These are phyloP conservation scores for Pleurotus giganteus DNA, from an alignment of 768 basidiomycete species.

Conservation along the genomic window DNA sequence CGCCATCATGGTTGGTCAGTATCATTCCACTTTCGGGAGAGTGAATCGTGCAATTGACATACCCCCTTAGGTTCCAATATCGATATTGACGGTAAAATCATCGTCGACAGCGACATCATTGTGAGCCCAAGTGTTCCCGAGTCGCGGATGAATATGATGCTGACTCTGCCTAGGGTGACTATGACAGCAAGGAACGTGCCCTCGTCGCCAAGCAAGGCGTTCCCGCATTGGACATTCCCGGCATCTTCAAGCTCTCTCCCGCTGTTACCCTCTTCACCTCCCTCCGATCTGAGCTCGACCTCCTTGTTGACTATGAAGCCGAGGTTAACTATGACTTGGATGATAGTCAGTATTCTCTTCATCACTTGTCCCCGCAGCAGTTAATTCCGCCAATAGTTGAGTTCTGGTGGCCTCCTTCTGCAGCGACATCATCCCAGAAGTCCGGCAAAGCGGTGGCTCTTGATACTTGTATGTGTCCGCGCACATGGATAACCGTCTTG, in stretches of 20 bases:
- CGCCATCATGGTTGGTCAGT: conserved; percentile 18
- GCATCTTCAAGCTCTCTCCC: conserved; percentile 5
- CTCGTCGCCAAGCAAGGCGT: conserved; percentile 4
- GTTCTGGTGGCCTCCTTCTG: conserved; percentile 6
- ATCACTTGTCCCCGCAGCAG: not conserved
- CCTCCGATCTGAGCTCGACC: conserved; percentile 1
- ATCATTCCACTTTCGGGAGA: not conserved
- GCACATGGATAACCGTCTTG: not conserved
- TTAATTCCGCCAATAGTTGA: not conserved
- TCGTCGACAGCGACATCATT: conserved; percentile 2
- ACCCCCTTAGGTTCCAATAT: conserved; percentile 1
- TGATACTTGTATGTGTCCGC: not conserved
- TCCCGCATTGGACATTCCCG: not conserved
- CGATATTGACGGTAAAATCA: conserved; percentile 7
- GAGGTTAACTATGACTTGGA: conserved; percentile 6
- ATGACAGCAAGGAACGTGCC: not conserved
- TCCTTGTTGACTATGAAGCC: conserved; percentile 3
- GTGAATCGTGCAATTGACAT: not conserved
- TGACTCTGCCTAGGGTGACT: not conserved
- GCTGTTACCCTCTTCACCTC: not conserved
- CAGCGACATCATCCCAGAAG: conserved; percentile 6
- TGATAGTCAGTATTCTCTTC: not conserved
- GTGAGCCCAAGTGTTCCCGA: not conserved
- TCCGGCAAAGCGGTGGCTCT: not conserved
- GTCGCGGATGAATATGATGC: not conserved